Conservation (phyloP, 805 yeast species). For the Wickerhamomyces chaumierensis region DNA sequence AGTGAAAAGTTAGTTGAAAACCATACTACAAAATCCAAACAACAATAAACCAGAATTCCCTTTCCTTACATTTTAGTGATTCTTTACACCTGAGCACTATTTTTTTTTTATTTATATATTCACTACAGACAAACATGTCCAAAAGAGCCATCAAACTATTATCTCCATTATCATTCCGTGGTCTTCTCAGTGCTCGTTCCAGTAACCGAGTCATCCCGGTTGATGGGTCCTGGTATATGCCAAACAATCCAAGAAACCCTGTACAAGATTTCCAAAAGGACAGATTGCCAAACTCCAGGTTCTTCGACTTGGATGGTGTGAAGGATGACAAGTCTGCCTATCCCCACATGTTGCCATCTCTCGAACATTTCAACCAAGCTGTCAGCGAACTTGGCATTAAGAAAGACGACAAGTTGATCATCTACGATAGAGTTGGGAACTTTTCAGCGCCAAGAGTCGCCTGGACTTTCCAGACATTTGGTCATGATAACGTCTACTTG, state of each 20-base stretch:
- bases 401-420: slow-evolving; percentile 49
- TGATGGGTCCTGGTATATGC: slow-evolving; percentile 92
- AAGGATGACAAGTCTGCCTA: slow-evolving; percentile 47
- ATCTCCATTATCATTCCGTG: slow-evolving; percentile 16
- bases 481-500: slow-evolving; percentile 58
- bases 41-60: no score
- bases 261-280: slow-evolving; percentile 42
- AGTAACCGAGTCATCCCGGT: slow-evolving; percentile 39
- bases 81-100: no score
- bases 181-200: slow-evolving; percentile 9
- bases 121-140: no score
- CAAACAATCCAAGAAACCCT: slow-evolving; percentile 55
- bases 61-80: no score
- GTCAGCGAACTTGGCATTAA: slow-evolving; percentile 46
- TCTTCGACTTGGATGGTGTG: slow-evolving; percentile 67
- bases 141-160: slow-evolving; percentile 15
- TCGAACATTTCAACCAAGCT: slow-evolving; percentile 39
- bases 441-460: slow-evolving; percentile 87
- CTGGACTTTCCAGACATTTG: slow-evolving; percentile 78
- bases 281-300: slow-evolving; percentile 57
- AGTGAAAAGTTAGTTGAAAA: no score
- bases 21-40: no score
- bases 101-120: no score
- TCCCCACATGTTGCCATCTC: slow-evolving; percentile 86
- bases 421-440: slow-evolving; percentile 78